A percentile compares a stretch with the other conserved stretches of the same genome.
Evolutionary conservation across 768 basidiomycete genomes (phyloP).

Genomic region (Podaxis sp.): DNA sequence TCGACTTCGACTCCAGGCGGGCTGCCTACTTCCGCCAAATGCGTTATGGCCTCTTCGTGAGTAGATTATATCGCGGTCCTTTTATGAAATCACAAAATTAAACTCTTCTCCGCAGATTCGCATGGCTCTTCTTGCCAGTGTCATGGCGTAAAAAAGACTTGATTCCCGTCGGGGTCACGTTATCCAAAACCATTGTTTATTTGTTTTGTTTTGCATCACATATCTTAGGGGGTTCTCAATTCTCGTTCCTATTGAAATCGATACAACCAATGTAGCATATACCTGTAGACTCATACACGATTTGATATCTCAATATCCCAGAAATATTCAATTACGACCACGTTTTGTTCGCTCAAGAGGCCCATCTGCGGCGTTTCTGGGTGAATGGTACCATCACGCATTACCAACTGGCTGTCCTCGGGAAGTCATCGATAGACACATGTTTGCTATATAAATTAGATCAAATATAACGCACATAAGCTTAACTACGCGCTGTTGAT

Average conservation of each 20-base stretch:
- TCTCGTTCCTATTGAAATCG: not conserved
- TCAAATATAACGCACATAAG: too few species aligned
- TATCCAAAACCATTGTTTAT: not conserved
- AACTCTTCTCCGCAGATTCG: slow-evolving; percentile 25
- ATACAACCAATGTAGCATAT: not conserved
- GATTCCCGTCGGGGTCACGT: not conserved
- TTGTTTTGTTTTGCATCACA: not conserved
- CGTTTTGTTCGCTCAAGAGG: not conserved
- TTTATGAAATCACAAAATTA: not conserved
- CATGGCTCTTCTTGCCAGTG: slow-evolving; percentile 36
- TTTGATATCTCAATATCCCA: not conserved
- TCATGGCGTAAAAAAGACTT: slow-evolving; percentile 25
- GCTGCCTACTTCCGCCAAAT: slow-evolving; percentile 99
- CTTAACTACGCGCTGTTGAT: too few species aligned
- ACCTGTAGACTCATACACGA: not conserved
- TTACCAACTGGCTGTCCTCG: too few species aligned
- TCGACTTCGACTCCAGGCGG: slow-evolving; percentile 92
- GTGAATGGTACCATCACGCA: too few species aligned
- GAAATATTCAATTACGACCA: not conserved
- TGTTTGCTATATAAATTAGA: too few species aligned
- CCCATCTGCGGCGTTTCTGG: not conserved
- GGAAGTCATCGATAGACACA: too few species aligned
- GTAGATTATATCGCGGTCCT: slow-evolving; percentile 33
- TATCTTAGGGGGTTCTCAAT: not conserved
- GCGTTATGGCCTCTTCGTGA: slow-evolving; percentile 95